Conservation (phyloP, 306 rosid genomes). For the Vicia villosa region DNA sequence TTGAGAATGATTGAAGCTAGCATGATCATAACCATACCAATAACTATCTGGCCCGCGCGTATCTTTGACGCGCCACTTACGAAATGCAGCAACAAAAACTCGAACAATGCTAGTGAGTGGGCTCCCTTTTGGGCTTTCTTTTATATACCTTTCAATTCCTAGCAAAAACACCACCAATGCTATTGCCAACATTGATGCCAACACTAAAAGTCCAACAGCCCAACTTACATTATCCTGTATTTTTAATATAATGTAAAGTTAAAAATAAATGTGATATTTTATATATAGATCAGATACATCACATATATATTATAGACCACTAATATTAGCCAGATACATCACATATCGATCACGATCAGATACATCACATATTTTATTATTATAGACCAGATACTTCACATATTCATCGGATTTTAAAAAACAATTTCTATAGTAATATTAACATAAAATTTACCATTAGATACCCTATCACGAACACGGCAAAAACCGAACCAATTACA, state of each 20-base stretch:
- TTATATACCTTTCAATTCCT: conserved; percentile 55
- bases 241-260: not conserved
- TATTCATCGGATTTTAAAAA: no score
- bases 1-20: not conserved
- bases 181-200: conserved; percentile 49
- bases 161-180: conserved; percentile 52
- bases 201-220: conserved; percentile 53
- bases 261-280: no score
- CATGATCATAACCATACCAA: conserved; percentile 31
- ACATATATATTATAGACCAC: no score
- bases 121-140: conserved; percentile 52
- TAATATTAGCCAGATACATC: no score
- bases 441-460: conserved; percentile 51
- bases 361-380: no score
- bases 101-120: conserved; percentile 64
- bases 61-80: conserved; percentile 52
- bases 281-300: no score
- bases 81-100: conserved; percentile 56
- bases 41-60: conserved; percentile 9
- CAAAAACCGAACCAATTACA: conserved; percentile 50
- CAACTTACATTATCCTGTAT: conserved; percentile 71
- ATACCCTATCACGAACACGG: conserved; percentile 51
- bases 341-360: no score
- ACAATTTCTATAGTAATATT: not conserved
- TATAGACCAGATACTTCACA: no score